Evolutionary conservation across 805 yeast species (phyloP).

Genomic region (Candida vaughaniae): DNA sequence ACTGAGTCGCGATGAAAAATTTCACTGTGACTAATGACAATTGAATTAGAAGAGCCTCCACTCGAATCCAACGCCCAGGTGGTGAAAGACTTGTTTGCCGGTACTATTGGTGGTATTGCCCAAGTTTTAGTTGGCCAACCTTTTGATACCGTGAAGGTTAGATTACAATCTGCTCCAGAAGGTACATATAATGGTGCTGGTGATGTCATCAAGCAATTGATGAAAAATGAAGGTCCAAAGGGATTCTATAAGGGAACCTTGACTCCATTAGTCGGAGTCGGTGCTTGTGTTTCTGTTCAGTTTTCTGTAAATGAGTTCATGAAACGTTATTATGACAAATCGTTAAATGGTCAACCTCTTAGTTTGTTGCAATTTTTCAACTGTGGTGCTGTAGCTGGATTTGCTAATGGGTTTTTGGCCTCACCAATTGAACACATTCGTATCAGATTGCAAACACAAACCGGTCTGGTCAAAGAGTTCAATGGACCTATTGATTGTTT

Average conservation of each 20-base stretch:
- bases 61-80: conserved; percentile 45
- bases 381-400: conserved; percentile 90
- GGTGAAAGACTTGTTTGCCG: conserved; percentile 78
- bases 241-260: conserved; percentile 48
- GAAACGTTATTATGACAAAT: conserved; percentile 70
- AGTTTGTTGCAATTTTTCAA: conserved; percentile 66
- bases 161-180: conserved; percentile 83
- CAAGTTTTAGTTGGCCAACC: conserved; percentile 97
- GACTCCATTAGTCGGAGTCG: conserved; percentile 57
- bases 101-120: conserved; percentile 93
- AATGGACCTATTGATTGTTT: conserved; percentile 77
- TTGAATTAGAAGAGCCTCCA: conserved; percentile 45
- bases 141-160: conserved; percentile 90
- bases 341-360: conserved; percentile 46
- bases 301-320: conserved; percentile 92
- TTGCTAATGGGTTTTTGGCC: conserved; percentile 85
- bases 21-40: conserved; percentile 37
- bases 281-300: conserved; percentile 95
- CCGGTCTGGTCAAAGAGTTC: conserved; percentile 49
- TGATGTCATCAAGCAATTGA: conserved; percentile 71
- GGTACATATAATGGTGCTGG: conserved; percentile 71
- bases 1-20: too few relatives aligned
- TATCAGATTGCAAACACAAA: conserved; percentile 89
- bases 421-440: conserved; percentile 95
- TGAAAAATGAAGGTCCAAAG: conserved; percentile 45